phyloP scores from a whole-genome alignment of 352 stramenopile species.

The Phytophthora citrophthora region DNA sequence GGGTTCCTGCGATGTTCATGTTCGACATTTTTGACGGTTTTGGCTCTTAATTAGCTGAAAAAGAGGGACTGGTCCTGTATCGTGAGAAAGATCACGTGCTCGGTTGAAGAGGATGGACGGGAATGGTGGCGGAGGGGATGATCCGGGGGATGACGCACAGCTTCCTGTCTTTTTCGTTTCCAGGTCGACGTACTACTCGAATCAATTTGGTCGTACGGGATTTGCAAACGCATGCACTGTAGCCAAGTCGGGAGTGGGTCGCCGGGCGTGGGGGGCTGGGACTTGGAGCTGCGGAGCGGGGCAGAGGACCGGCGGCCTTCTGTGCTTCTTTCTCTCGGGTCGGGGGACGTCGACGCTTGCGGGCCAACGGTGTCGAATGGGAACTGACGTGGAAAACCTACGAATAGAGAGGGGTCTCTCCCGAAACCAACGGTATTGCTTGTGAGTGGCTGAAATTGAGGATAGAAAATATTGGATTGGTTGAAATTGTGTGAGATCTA shows the following conservation, averaged over 20 bases:
- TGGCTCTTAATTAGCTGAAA: constrained; percentile 39
- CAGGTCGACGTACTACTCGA: constrained; percentile 71
- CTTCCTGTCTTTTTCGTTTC: constrained; percentile 81
- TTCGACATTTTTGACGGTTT: constrained; percentile 59
- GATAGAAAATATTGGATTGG: constrained; percentile 1
- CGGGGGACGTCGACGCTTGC: constrained; percentile 27
- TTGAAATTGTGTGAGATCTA: background rate
- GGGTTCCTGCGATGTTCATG: constrained; percentile 93
- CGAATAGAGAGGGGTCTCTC: background rate
- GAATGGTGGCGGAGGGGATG: constrained; percentile 47
- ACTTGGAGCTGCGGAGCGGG: constrained; percentile 15
- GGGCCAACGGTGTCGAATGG: constrained; percentile 42
- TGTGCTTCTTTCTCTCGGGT: too few species aligned
- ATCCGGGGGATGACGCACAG: constrained; percentile 46
- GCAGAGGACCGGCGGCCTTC: constrained; percentile 1
- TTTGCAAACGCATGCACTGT: constrained; percentile 92
- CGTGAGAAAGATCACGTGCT: constrained; percentile 47
- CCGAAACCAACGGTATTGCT: constrained; percentile 13
- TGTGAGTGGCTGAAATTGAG: constrained; percentile 25
- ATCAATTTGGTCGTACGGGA: constrained; percentile 73
- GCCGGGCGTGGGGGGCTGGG: constrained; percentile 14
- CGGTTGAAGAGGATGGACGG: constrained; percentile 10
- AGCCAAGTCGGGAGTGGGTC: constrained; percentile 40
- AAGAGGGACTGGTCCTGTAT: constrained; percentile 39
- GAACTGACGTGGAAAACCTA: constrained; percentile 29